phyloP scores from a whole-genome alignment of 495 filamentous ascomycete species.

The Aeminium ludgeri region DNA sequence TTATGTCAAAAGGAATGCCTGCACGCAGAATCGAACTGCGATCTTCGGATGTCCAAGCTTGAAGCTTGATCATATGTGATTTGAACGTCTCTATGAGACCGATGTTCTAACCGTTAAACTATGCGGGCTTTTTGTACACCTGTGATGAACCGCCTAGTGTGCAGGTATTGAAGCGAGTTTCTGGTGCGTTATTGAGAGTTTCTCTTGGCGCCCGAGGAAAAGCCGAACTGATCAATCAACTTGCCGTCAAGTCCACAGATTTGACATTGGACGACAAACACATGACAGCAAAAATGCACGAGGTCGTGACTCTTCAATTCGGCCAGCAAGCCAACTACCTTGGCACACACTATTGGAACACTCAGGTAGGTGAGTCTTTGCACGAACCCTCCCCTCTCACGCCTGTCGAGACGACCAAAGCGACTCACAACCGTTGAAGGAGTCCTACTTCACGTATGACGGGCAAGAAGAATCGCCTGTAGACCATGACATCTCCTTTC shows the following conservation, averaged over 20 bases:
- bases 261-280: too few species aligned
- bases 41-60: background rate
- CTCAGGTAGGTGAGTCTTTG: constrained; percentile 43
- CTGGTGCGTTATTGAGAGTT: too few species aligned
- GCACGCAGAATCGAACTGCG: constrained; percentile 1
- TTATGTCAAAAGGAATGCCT: constrained; percentile 1
- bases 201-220: too few species aligned
- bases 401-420: too few species aligned
- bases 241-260: too few species aligned
- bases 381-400: too few species aligned
- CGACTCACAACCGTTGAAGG: too few species aligned
- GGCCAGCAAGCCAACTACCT: constrained; percentile 87
- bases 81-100: constrained; percentile 5
- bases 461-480: constrained; percentile 49
- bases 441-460: constrained; percentile 93
- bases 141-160: too few species aligned
- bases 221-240: too few species aligned
- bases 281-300: constrained; percentile 89
- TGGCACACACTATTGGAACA: constrained; percentile 97
- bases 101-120: constrained; percentile 3
- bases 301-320: constrained; percentile 86
- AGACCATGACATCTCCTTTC: constrained; percentile 86
- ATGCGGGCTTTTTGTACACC: background rate
- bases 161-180: too few species aligned
- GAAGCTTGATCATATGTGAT: background rate